phyloP scores from a whole-genome alignment of 2,329 filamentous ascomycete genomes.

The Piedraia hortae region DNA sequence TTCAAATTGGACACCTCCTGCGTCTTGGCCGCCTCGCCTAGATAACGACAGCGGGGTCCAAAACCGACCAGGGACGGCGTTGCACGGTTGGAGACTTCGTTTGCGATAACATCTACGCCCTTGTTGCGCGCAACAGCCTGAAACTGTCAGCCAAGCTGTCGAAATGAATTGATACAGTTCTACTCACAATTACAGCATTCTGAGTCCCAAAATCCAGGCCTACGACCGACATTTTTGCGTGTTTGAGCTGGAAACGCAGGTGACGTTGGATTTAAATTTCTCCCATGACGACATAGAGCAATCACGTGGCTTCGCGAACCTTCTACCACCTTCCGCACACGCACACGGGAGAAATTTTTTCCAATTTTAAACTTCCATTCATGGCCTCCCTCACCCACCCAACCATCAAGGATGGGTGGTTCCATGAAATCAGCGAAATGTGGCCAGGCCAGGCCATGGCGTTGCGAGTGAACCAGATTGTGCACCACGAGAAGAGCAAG shows the following conservation, averaged over 20 bases:
- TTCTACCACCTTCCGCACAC: too few relatives aligned
- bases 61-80: conserved; percentile 92
- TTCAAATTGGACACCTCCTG: conserved; percentile 98
- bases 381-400: conserved; percentile 49
- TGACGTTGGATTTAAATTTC: too few relatives aligned
- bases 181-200: conserved; percentile 69
- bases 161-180: conserved; percentile 18
- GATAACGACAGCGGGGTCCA: conserved; percentile 72
- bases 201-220: conserved; percentile 70
- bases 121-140: conserved; percentile 81
- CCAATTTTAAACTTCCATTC: too few relatives aligned
- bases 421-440: conserved; percentile 96
- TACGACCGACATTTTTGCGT: conserved; percentile 3
- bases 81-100: conserved; percentile 94
- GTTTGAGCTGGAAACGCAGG: too few relatives aligned
- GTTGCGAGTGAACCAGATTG: conserved; percentile 84
- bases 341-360: too few relatives aligned
- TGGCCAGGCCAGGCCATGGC: conserved; percentile 99
- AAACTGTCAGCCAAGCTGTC: too few relatives aligned
- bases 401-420: conserved; percentile 94
- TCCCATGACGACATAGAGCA: too few relatives aligned
- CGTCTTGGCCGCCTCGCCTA: conserved; percentile 89
- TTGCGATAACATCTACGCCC: conserved; percentile 96
- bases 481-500: conserved; percentile 97
- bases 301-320: too few relatives aligned